These are phyloP conservation scores for Neurospora terricola DNA, from an alignment of 495 filamentous ascomycete species.

Conservation along the genomic window DNA sequence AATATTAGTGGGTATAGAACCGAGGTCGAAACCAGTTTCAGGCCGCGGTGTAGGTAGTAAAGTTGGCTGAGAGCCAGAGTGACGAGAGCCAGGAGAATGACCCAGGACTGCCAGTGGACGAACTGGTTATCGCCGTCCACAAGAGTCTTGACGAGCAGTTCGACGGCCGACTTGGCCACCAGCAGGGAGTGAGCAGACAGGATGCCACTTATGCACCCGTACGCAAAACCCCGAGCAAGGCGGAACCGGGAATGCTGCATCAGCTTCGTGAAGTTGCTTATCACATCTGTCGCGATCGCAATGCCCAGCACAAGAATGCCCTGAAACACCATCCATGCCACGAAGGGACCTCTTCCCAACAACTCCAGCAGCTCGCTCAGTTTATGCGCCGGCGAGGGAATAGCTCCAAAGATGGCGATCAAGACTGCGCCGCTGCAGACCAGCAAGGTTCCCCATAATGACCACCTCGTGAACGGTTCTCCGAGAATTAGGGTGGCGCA, in stretches of 20 bases:
- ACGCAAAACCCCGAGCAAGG: slow-evolving; percentile 80
- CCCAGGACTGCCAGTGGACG: slow-evolving; percentile 94
- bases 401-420: slow-evolving; percentile 89
- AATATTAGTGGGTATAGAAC: slow-evolving; percentile 97
- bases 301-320: slow-evolving; percentile 60
- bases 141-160: slow-evolving; percentile 88
- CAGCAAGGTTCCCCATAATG: slow-evolving; percentile 75
- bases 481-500: slow-evolving; percentile 89
- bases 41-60: slow-evolving; percentile 86
- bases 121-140: slow-evolving; percentile 88
- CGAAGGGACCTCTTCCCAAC: slow-evolving; percentile 62
- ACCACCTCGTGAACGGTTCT: slow-evolving; percentile 90
- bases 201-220: slow-evolving; percentile 83
- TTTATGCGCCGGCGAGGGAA: slow-evolving; percentile 89
- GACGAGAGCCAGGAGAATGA: slow-evolving; percentile 76
- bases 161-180: slow-evolving; percentile 92
- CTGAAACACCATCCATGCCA: slow-evolving; percentile 85
- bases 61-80: slow-evolving; percentile 80
- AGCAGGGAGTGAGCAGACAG: slow-evolving; percentile 88
- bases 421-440: slow-evolving; percentile 78
- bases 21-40: slow-evolving; percentile 91
- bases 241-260: slow-evolving; percentile 53
- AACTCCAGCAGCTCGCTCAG: slow-evolving; percentile 72
- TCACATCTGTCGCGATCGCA: slow-evolving; percentile 50
- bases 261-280: slow-evolving; percentile 36